Percentiles rank a stretch among this genome's conserved stretches.
Conservation (phyloP, 345 rosid species). For the Bruguiera parviflora region DNA sequence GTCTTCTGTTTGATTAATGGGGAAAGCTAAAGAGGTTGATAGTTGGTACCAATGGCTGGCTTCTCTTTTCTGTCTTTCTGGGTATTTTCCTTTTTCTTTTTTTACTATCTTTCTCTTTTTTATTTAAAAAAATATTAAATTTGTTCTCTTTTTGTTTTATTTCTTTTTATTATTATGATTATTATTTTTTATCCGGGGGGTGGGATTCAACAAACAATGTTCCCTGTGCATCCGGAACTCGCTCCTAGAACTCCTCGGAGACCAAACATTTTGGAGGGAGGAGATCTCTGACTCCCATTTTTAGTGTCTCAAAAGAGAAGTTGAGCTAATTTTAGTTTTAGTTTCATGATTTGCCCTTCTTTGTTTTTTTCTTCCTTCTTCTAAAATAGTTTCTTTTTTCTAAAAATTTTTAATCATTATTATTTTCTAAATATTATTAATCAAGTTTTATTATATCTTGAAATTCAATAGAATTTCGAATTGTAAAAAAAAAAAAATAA, state of each 20-base stretch:
- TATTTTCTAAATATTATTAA: too few relatives aligned
- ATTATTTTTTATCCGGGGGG: not conserved
- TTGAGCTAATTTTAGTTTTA: not conserved
- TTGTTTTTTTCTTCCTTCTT: not conserved
- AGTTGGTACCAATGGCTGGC: constrained; percentile 13
- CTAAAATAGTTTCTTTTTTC: too few relatives aligned
- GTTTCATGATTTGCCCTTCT: not conserved
- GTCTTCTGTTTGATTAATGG: constrained; percentile 15
- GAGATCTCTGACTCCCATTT: constrained; percentile 34
- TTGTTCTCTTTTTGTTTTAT: too few relatives aligned
- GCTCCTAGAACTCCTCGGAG: constrained; percentile 52
- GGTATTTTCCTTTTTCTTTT: not conserved
- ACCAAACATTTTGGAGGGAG: constrained; percentile 66
- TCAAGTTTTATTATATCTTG: too few relatives aligned
- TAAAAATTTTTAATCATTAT: too few relatives aligned
- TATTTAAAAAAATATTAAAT: too few relatives aligned
- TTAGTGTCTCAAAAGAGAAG: constrained; percentile 14
- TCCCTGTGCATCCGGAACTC: constrained; percentile 45
- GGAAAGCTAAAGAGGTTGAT: constrained; percentile 11
- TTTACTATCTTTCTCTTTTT: not conserved
- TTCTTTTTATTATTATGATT: not conserved
- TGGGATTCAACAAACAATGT: constrained; percentile 3
- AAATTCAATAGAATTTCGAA: too few relatives aligned
- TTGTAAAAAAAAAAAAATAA: too few relatives aligned
- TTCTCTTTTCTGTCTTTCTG: constrained; percentile 11